Evolutionary conservation across 73 alveolate species (phyloP).

Genomic region (Effrenium voratum): DNA sequence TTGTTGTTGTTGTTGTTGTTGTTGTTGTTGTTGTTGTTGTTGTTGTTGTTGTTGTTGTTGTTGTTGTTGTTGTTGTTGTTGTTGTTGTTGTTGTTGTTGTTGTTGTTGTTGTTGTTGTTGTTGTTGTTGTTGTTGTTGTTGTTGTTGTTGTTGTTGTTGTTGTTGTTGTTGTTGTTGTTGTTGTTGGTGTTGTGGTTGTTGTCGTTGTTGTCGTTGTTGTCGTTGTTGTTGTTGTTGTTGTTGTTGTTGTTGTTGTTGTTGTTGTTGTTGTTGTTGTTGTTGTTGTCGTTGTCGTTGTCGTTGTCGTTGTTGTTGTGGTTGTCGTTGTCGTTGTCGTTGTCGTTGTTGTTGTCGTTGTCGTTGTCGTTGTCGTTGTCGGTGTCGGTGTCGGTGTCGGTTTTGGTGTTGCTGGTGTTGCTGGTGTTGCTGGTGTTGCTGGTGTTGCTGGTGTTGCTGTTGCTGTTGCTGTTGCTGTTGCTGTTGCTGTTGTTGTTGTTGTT

Average conservation of each 20-base stretch:
- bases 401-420: background rate
- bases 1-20: constrained; percentile 45
- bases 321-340: background rate
- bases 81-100: constrained; percentile 40
- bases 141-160: constrained; percentile 29
- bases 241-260: background rate
- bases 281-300: background rate
- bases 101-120: constrained; percentile 33
- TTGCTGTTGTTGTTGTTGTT: constrained; percentile 30
- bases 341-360: background rate
- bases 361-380: no score
- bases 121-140: constrained; percentile 7
- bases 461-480: background rate
- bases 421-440: background rate
- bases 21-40: constrained; percentile 30
- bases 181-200: background rate
- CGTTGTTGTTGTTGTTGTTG: background rate
- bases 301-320: background rate
- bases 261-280: background rate
- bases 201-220: background rate
- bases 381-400: no score
- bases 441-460: background rate
- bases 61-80: constrained; percentile 37
- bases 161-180: background rate
- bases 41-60: constrained; percentile 35